Percentiles rank a stretch among this genome's conserved stretches.
Conservation (phyloP, 169 alveolate genomes). For the Cryptosporidium ubiquitum region DNA sequence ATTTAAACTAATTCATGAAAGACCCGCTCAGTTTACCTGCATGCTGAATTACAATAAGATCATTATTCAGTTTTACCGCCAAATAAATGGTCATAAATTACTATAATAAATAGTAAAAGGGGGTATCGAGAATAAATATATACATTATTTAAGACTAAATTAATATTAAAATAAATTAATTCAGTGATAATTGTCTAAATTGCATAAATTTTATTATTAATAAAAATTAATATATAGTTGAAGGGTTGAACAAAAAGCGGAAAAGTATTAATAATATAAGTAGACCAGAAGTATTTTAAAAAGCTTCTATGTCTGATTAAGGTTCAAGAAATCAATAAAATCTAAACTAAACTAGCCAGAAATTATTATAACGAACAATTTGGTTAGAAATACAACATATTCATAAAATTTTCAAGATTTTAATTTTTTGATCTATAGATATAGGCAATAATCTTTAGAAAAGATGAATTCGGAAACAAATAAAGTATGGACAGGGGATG, state of each 20-base stretch:
- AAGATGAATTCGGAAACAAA: neutral
- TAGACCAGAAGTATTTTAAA: neutral
- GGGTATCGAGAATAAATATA: neutral
- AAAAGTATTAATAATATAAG: too few relatives aligned
- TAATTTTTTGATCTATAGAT: neutral
- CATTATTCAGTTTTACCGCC: neutral
- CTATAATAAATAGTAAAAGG: neutral
- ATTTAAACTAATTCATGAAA: too few relatives aligned
- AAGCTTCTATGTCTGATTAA: neutral
- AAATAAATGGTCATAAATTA: neutral
- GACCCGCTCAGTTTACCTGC: neutral
- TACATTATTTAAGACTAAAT: too few relatives aligned
- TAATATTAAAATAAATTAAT: too few relatives aligned
- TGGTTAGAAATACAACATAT: neutral
- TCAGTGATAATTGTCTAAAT: too few relatives aligned
- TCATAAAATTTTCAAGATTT: neutral
- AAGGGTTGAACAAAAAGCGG: neutral
- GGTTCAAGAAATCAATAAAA: too few relatives aligned
- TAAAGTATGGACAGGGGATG: constrained; percentile 74
- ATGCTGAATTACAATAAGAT: neutral
- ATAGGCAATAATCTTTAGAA: neutral
- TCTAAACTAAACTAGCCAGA: too few relatives aligned
- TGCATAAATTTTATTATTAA: too few relatives aligned
- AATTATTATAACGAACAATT: too few relatives aligned
- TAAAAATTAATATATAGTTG: too few relatives aligned